These are phyloP conservation scores for Candida nitratophila DNA, from an alignment of 805 yeast species.

Conservation along the genomic window DNA sequence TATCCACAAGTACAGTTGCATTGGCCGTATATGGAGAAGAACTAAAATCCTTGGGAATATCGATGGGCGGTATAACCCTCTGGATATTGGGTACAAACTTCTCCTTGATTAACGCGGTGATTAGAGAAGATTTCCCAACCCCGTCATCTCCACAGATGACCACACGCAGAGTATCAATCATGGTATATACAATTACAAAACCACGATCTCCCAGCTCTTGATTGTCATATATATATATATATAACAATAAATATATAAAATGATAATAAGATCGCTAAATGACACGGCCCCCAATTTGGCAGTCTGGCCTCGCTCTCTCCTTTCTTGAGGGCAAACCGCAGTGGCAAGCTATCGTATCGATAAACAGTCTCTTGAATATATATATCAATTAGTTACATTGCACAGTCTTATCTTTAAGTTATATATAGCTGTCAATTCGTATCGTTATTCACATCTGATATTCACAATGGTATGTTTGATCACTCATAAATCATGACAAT, in stretches of 20 bases:
- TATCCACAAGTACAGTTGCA: slow-evolving; percentile 73
- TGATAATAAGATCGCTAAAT: not conserved
- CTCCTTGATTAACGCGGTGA: slow-evolving; percentile 78
- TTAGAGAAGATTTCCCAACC: slow-evolving; percentile 76
- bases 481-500: too few species aligned
- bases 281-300: not conserved
- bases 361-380: too few species aligned
- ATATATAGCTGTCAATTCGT: too few species aligned
- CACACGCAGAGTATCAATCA: slow-evolving; percentile 55
- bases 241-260: too few species aligned
- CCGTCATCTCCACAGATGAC: slow-evolving; percentile 94
- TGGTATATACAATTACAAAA: too few species aligned
- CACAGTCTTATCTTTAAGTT: too few species aligned
- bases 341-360: not conserved
- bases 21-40: slow-evolving; percentile 52
- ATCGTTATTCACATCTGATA: too few species aligned
- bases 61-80: slow-evolving; percentile 74
- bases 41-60: slow-evolving; percentile 69
- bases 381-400: too few species aligned
- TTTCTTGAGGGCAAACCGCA: not conserved
- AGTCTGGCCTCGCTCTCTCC: not conserved
- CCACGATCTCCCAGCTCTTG: too few species aligned
- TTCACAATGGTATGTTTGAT: not conserved
- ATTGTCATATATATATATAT: too few species aligned
- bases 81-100: slow-evolving; percentile 71